Conservation (phyloP, 139 green algal species). For the Choricystis sp. region DNA sequence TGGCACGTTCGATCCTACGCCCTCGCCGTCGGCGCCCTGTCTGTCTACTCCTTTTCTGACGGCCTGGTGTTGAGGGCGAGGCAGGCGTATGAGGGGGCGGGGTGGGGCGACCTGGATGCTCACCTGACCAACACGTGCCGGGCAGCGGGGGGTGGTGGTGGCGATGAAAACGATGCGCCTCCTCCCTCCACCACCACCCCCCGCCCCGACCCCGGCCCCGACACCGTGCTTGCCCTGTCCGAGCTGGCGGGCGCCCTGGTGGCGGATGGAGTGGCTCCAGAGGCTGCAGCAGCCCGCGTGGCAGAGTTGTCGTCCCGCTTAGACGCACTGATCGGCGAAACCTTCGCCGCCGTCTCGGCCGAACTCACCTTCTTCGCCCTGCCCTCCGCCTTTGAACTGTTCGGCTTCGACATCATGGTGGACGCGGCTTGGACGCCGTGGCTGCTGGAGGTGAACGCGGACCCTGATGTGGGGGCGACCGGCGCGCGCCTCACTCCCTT, state of each 20-base stretch:
- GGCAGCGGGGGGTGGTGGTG: neutral
- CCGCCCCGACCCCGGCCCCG: neutral
- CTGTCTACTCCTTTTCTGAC: constrained; percentile 16
- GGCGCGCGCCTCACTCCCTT: neutral
- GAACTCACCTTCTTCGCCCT: neutral
- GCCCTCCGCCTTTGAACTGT: neutral
- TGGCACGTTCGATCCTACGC: constrained; percentile 28
- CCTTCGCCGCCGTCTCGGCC: neutral
- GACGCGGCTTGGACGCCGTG: neutral
- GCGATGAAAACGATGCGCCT: too few relatives aligned
- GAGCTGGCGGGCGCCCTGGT: neutral
- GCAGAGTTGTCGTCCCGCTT: too few relatives aligned
- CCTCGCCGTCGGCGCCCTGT: constrained; percentile 21
- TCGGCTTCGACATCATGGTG: neutral
- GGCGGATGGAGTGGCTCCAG: too few relatives aligned
- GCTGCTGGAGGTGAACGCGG: neutral
- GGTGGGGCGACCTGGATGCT: constrained; percentile 9
- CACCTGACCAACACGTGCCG: constrained; percentile 37
- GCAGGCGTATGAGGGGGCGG: constrained; percentile 3
- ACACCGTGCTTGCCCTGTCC: neutral
- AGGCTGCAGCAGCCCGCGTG: too few relatives aligned
- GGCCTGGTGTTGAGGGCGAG: constrained; percentile 19
- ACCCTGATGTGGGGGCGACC: neutral
- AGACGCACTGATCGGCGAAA: neutral
- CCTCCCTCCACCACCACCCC: too few relatives aligned